A percentile compares a stretch with the other conserved stretches of the same genome.
phyloP scores from a whole-genome alignment of 257 asterid genomes.

The Cynanchum wilfordii region DNA sequence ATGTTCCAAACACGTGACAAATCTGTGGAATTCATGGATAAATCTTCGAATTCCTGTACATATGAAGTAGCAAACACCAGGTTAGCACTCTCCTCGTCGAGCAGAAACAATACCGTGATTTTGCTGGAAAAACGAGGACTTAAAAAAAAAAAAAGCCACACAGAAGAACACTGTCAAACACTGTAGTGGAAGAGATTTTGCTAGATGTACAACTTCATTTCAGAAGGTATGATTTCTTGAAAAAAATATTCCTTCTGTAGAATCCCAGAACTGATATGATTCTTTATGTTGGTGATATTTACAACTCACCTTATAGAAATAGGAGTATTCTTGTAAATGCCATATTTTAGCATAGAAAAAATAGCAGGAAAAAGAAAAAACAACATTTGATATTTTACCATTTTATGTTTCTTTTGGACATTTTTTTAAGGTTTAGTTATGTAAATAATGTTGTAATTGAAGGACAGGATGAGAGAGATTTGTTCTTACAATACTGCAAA shows the following conservation, averaged over 20 bases:
- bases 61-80: background rate
- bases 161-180: background rate
- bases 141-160: background rate
- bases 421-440: background rate
- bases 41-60: background rate
- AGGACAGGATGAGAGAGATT: background rate
- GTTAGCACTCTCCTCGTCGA: background rate
- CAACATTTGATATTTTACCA: background rate
- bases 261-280: background rate
- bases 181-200: background rate
- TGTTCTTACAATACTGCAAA: no score
- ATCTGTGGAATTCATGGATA: background rate
- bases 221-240: background rate
- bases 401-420: background rate
- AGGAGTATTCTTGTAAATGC: slow-evolving; percentile 1
- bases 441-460: slow-evolving; percentile 8
- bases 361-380: no score
- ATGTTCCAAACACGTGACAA: background rate
- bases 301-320: background rate
- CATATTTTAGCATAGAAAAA: background rate
- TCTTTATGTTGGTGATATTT: background rate
- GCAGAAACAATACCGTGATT: background rate
- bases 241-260: background rate
- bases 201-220: background rate
- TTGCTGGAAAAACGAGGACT: background rate